Conservation (phyloP, 129 eudicot species). For the Flaveria sonorensis region DNA sequence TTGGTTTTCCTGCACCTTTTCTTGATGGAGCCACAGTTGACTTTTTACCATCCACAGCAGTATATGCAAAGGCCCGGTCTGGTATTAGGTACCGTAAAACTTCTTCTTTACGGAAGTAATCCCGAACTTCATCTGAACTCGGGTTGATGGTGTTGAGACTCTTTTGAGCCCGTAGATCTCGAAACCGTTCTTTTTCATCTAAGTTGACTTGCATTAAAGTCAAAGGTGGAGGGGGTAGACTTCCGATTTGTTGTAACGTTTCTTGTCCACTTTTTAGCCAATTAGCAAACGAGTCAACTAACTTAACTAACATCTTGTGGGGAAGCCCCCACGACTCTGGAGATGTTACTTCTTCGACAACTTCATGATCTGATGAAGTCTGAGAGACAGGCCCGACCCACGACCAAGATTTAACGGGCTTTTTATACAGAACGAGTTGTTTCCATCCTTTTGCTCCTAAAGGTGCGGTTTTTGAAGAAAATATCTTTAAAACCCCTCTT, state of each 20-base stretch:
- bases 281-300: conserved; percentile 92
- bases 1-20: conserved; percentile 98
- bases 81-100: conserved; percentile 80
- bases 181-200: conserved; percentile 93
- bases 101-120: conserved; percentile 87
- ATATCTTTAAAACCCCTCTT: conserved; percentile 84
- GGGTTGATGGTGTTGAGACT: conserved; percentile 74
- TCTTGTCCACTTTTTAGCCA: conserved; percentile 98
- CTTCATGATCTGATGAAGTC: conserved; percentile 53
- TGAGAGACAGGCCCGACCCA: conserved; percentile 79
- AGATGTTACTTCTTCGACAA: conserved; percentile 76
- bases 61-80: conserved; percentile 86
- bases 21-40: conserved; percentile 92
- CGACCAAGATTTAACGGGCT: conserved; percentile 72
- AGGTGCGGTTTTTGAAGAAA: conserved; percentile 86
- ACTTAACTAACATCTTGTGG: conserved; percentile 88
- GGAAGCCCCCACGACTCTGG: conserved; percentile 97
- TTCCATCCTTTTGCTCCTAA: conserved; percentile 99
- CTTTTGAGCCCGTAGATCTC: conserved; percentile 93
- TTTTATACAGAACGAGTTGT: conserved; percentile 67
- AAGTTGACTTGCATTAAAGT: conserved; percentile 64
- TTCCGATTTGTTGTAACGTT: conserved; percentile 87
- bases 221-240: conserved; percentile 85
- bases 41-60: conserved; percentile 89
- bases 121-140: conserved; percentile 87